These are phyloP conservation scores for Phytopythium cucurbitacearum DNA, from an alignment of 352 stramenopile species.

Conservation along the genomic window DNA sequence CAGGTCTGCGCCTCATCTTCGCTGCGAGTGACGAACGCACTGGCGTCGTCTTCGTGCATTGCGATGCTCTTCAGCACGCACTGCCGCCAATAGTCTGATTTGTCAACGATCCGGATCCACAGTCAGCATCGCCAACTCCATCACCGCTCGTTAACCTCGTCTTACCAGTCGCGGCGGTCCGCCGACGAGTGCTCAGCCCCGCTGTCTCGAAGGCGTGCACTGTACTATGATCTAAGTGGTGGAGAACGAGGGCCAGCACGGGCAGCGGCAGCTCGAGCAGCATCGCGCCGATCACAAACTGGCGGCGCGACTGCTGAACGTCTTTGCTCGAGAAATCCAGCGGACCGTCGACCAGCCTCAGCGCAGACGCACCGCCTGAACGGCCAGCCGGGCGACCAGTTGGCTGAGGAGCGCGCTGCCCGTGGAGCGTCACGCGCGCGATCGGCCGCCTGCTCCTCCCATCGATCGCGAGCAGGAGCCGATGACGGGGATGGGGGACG, in stretches of 20 bases:
- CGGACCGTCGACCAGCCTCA: no score
- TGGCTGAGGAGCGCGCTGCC: no score
- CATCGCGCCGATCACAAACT: neutral
- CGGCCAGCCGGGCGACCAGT: no score
- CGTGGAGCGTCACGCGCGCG: no score
- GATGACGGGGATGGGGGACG: no score
- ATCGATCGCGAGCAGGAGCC: no score
- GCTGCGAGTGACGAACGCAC: neutral
- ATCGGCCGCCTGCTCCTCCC: no score
- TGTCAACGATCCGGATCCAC: neutral
- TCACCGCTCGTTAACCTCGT: neutral
- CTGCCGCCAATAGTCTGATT: neutral
- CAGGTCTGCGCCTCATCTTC: neutral
- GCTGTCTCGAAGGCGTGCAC: slow-evolving; percentile 41
- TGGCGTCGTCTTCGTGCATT: neutral
- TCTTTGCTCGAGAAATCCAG: no score
- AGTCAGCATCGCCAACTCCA: neutral
- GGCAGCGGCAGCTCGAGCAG: slow-evolving; percentile 33
- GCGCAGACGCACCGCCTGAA: no score
- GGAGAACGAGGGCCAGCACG: slow-evolving; percentile 45
- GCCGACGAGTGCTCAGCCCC: neutral
- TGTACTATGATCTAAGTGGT: slow-evolving; percentile 46
- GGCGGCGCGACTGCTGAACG: no score
- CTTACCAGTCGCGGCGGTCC: slow-evolving; percentile 3
- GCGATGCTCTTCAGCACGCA: slow-evolving; percentile 1